Evolutionary conservation across 371 early-diverging fungal genomes (phyloP), one percentile per base, ranked within the genome.

Genomic region (Lichtheimia hyalospora): DNA sequence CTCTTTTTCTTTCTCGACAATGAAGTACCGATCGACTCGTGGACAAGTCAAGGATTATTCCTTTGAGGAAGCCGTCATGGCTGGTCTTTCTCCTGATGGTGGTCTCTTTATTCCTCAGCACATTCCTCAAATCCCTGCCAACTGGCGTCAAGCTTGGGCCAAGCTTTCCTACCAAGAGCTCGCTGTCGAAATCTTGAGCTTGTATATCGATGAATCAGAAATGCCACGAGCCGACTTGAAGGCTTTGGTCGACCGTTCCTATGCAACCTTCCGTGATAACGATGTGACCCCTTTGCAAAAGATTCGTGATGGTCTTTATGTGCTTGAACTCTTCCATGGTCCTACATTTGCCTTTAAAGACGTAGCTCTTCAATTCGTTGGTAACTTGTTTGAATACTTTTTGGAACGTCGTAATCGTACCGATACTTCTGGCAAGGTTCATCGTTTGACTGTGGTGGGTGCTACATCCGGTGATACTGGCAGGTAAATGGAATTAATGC

Each of bases 381-480:
- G 98, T 39, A 97, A 98, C 83, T 74, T 97, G 64, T 98, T 98
- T 68, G 96, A 98, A 78, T 97, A 89, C 81, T 96, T 98, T 73
- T 87, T 98, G 57, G 84, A 86, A 60, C 86, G 94, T 64, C 84
- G 86, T 61, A 93, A 93, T 65, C 67, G 67, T 10, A 67, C 66
- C 6, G 74, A 83, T 44, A 63, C 77, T 5, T 67, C 68, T 2
- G 78, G 74, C n/a, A 75, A 68, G 28, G 69, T 75, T 49, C 84
- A 89, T 61, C 81, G 82, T 61, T 76, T 98, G 61, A 96, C 95
- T 12, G 95, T 98, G 10, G 87, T 98, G 18, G 98, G 97, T 25
- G 98, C 98, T 42, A 97, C 97, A n/a, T 91, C 91, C 52, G 98
- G 98, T 54, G 98, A 98, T 67, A 98, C 97, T 50, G 98, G 98